Percentiles rank a stretch among this genome's conserved stretches.
Conservation (phyloP, 768 basidiomycete species). For the Coprinellus aureogranulatus region DNA sequence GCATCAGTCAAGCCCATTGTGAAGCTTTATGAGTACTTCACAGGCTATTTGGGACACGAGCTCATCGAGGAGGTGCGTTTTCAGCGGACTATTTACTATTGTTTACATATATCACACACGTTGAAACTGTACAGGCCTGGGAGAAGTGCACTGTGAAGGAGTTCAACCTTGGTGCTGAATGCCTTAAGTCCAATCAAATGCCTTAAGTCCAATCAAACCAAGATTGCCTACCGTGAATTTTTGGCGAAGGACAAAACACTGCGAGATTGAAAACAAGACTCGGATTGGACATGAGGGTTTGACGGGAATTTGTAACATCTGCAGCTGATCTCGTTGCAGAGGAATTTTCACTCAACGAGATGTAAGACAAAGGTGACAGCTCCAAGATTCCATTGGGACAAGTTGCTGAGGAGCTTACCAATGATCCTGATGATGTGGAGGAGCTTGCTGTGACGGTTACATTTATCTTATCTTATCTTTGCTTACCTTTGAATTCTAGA, state of each 20-base stretch:
- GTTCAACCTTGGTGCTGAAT: conserved; percentile 15
- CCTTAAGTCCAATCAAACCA: conserved; percentile 15
- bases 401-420: too few species aligned
- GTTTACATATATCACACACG: not conserved
- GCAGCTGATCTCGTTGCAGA: too few species aligned
- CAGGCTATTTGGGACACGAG: not conserved
- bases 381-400: too few species aligned
- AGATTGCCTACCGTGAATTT: conserved; percentile 14
- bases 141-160: conserved; percentile 12
- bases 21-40: conserved; percentile 15
- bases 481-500: too few species aligned
- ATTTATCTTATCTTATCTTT: too few species aligned
- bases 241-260: conserved; percentile 12
- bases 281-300: too few species aligned
- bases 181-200: conserved; percentile 16
- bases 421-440: too few species aligned
- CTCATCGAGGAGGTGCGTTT: not conserved
- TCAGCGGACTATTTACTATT: too few species aligned
- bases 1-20: conserved; percentile 18
- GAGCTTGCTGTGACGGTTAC: too few species aligned
- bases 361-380: too few species aligned
- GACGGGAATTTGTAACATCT: too few species aligned
- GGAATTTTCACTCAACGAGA: too few species aligned
- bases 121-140: conserved; percentile 12
- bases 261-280: conserved; percentile 14